phyloP scores from a whole-genome alignment of 176 grass and related monocot species.

The Aegilops umbellulata region DNA sequence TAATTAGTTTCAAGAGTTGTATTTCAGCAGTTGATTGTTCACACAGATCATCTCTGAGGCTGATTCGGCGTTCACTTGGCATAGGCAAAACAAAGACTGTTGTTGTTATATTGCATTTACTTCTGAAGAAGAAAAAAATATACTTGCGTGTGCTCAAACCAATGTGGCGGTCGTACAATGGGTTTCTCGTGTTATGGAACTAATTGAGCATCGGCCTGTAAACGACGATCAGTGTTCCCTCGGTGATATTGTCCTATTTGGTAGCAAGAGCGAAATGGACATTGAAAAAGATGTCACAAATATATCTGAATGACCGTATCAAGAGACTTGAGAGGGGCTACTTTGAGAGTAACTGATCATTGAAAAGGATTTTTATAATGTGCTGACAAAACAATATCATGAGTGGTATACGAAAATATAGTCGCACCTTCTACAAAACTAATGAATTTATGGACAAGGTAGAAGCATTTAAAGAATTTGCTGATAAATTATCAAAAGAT shows the following conservation, averaged over 20 bases:
- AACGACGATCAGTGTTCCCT: not conserved
- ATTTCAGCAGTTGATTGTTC: too few relatives aligned
- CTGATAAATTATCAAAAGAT: not conserved
- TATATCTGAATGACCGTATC: not conserved
- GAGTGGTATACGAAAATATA: too few relatives aligned
- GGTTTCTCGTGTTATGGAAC: too few relatives aligned
- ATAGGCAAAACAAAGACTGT: too few relatives aligned
- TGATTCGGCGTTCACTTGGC: too few relatives aligned
- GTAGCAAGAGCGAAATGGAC: not conserved
- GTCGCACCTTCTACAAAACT: not conserved
- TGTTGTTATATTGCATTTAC: too few relatives aligned
- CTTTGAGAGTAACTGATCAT: not conserved
- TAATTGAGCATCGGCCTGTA: too few relatives aligned
- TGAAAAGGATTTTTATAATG: not conserved
- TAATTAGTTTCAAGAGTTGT: too few relatives aligned
- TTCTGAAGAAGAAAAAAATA: too few relatives aligned
- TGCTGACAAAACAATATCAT: not conserved
- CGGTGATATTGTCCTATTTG: not conserved
- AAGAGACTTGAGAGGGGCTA: not conserved
- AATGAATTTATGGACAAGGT: not conserved
- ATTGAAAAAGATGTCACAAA: not conserved
- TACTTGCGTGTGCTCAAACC: too few relatives aligned
- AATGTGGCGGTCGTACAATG: too few relatives aligned
- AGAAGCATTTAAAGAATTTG: not conserved
- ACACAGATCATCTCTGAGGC: too few relatives aligned